Base-by-base conservation (phyloP, 1,284 basidiomycete species). In the Xerocomus nothofagi region DNA sequence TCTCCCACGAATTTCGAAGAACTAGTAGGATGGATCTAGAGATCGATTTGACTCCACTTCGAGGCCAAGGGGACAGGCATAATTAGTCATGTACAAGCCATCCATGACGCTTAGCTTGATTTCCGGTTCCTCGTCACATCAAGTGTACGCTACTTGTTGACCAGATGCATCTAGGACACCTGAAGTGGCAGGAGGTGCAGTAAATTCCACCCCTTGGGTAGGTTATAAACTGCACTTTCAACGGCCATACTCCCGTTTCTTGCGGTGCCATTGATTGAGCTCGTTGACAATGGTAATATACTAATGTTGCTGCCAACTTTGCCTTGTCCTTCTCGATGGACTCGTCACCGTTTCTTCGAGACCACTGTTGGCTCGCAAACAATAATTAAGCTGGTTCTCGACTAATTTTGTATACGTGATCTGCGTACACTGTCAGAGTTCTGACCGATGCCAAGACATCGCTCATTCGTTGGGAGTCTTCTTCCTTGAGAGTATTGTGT, bases 21-120 rank as follows among this genome's bases (percentile, higher is more conserved):
- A 44, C 18, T 24, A 90, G 14, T 24, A 90, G 14, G 73, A 15
- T 84, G 82, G 42, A 93, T 77, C 43, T 91, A 71, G 12, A 43
- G 55, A 50, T 55, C 44, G 18, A 37, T 39, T 43, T 31, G 43
- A 50, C 44, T 46, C 38, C 49, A 32, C 38, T 49, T 40, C 39
- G 31, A 32, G 15, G 24, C 43, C 39, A 43, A 24, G 32, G 39
- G 24, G 17, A 29, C 21, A 20, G 21, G 26, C 41, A 23, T 38
- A 31, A 57, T 47, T 39, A 38, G 38, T 20, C 10, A 38, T 12
- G 20, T 24, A 21, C 36, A 15, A 39, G 11, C 33, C 39, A 2
- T 50, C 54, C 33, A 58, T 43, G 49, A 49, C 39, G 48, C 46
- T 46, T 39, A 39, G 41, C 43, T 36, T 33, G 44, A 37, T 39